Conservation (phyloP, 371 early-diverging fungal genomes). For the Catenaria anguillulae region DNA sequence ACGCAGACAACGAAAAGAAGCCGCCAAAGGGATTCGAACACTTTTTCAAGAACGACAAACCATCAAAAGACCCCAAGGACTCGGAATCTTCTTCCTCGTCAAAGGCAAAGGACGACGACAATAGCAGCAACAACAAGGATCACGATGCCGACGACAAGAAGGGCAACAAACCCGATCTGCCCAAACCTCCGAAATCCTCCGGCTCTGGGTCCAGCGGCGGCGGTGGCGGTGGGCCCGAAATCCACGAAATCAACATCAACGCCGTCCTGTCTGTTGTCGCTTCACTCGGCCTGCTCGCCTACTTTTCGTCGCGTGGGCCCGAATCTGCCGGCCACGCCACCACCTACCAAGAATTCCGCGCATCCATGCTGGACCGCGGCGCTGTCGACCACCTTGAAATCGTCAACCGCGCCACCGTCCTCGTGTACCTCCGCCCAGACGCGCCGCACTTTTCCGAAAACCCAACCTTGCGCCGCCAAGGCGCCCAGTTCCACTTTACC, state of each 20-base stretch:
- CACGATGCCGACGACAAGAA: background rate
- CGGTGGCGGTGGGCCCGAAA: background rate
- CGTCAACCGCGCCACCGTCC: constrained; percentile 64
- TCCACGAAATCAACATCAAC: background rate
- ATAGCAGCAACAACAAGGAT: background rate
- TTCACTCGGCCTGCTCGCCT: background rate
- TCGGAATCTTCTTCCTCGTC: too few relatives aligned
- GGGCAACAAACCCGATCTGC: background rate
- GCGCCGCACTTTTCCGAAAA: constrained; percentile 18
- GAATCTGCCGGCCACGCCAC: constrained; percentile 31
- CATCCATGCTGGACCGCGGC: constrained; percentile 75
- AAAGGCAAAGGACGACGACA: background rate
- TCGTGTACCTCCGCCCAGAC: constrained; percentile 60
- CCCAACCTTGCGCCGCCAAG: constrained; percentile 6
- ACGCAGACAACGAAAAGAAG: too few relatives aligned
- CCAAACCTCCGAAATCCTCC: background rate
- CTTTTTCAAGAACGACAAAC: too few relatives aligned
- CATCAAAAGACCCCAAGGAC: too few relatives aligned
- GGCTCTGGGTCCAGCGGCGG: too few relatives aligned
- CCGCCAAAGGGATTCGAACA: too few relatives aligned
- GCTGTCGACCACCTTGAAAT: constrained; percentile 76
- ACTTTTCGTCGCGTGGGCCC: background rate
- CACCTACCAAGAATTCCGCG: constrained; percentile 86
- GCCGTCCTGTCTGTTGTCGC: background rate
- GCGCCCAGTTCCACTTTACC: constrained; percentile 45